Conservation (phyloP, 1,284 basidiomycete species). For the Fistulinella cinereoalba region DNA sequence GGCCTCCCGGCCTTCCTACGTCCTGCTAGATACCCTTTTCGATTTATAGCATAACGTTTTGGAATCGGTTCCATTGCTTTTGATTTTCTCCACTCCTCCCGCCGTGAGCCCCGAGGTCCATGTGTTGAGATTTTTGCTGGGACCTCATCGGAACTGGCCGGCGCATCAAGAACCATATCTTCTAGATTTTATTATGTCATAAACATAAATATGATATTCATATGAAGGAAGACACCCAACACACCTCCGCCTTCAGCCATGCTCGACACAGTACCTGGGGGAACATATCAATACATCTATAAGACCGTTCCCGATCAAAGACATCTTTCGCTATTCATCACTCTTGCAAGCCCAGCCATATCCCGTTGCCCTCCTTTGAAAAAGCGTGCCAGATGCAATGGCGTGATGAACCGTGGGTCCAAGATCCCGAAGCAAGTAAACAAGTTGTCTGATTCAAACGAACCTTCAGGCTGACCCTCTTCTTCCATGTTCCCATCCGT, state of each 20-base stretch:
- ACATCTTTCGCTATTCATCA: background rate
- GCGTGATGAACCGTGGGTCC: slow-evolving; percentile 55
- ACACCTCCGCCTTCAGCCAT: slow-evolving; percentile 25
- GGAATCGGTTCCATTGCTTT: slow-evolving; percentile 62
- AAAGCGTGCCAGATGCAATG: slow-evolving; percentile 47
- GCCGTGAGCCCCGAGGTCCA: slow-evolving; percentile 64
- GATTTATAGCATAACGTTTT: slow-evolving; percentile 55
- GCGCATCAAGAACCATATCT: slow-evolving; percentile 51
- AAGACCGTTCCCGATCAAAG: slow-evolving; percentile 1
- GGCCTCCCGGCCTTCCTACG: slow-evolving; percentile 64
- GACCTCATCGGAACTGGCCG: slow-evolving; percentile 21
- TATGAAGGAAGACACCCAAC: slow-evolving; percentile 10
- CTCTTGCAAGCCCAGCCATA: background rate
- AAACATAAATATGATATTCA: slow-evolving; percentile 4
- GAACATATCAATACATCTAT: slow-evolving; percentile 17
- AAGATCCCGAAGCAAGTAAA: slow-evolving; percentile 29
- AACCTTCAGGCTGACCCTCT: slow-evolving; percentile 53
- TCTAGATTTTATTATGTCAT: slow-evolving; percentile 37
- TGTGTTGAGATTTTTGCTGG: slow-evolving; percentile 64
- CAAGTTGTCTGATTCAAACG: slow-evolving; percentile 45
- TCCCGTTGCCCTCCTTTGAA: background rate
- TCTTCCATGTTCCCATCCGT: slow-evolving; percentile 31
- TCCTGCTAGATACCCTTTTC: slow-evolving; percentile 59
- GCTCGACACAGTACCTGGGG: slow-evolving; percentile 18
- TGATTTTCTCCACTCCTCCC: slow-evolving; percentile 71